Conservation (phyloP, 2,329 filamentous ascomycete genomes). For the Thelonectria discophora region DNA sequence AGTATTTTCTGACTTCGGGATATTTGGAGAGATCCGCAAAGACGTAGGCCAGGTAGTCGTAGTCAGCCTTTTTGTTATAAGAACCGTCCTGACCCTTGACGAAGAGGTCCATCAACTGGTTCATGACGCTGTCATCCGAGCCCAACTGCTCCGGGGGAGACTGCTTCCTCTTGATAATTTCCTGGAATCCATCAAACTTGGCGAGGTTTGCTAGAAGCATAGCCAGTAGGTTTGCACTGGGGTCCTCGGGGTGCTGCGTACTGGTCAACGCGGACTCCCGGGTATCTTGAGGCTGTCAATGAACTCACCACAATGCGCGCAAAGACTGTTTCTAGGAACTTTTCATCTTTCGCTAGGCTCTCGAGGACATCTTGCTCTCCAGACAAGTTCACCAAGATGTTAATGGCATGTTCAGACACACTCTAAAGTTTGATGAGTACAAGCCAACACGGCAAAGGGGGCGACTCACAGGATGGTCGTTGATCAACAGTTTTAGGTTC, state of each 20-base stretch:
- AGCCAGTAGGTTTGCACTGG: slow-evolving; percentile 82
- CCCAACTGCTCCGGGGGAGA: slow-evolving; percentile 74
- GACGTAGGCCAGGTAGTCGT: slow-evolving; percentile 92
- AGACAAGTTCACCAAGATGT: slow-evolving; percentile 87
- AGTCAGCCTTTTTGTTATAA: slow-evolving; percentile 87
- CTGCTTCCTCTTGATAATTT: slow-evolving; percentile 74
- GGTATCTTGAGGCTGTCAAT: not conserved
- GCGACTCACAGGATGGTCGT: slow-evolving; percentile 77
- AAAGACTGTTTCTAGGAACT: slow-evolving; percentile 79
- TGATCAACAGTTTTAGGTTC: slow-evolving; percentile 86
- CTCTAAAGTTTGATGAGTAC: slow-evolving; percentile 59
- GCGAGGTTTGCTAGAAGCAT: slow-evolving; percentile 94
- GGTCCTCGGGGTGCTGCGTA: slow-evolving; percentile 74
- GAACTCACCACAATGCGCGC: slow-evolving; percentile 74
- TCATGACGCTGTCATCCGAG: slow-evolving; percentile 77
- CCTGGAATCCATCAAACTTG: slow-evolving; percentile 79
- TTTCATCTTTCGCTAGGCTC: slow-evolving; percentile 77
- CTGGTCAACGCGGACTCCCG: slow-evolving; percentile 6
- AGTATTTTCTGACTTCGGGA: slow-evolving; percentile 76
- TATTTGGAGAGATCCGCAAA: slow-evolving; percentile 93
- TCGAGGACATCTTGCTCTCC: slow-evolving; percentile 80
- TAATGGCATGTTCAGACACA: slow-evolving; percentile 92
- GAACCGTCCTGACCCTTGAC: slow-evolving; percentile 86
- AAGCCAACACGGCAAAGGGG: too few species aligned
- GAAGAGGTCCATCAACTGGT: slow-evolving; percentile 95